Evolutionary conservation across 768 basidiomycete species (phyloP).

Genomic region (Mrakia blollopis): DNA sequence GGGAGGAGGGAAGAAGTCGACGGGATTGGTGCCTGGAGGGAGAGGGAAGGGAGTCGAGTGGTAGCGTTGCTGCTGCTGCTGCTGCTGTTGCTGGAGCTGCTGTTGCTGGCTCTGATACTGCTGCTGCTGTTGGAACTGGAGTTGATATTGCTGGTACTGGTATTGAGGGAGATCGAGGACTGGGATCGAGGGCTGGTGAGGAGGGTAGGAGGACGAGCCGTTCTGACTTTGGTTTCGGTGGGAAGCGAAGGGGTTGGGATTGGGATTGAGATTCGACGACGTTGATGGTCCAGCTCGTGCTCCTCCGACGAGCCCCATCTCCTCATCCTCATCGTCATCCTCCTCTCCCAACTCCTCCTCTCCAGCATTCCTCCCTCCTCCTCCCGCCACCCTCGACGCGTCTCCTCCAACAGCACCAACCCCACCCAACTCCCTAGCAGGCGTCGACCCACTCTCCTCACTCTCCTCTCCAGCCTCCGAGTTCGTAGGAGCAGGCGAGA

Average conservation of each 20-base stretch:
- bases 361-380: not conserved
- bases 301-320: not conserved
- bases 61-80: constrained; percentile 1
- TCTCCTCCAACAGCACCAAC: no score
- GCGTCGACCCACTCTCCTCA: not conserved
- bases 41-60: not conserved
- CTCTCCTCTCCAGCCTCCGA: constrained; percentile 6
- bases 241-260: no score
- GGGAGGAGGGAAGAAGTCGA: not conserved
- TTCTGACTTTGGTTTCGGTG: not conserved
- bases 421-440: not conserved
- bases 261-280: not conserved
- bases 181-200: not conserved
- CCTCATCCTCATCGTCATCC: no score
- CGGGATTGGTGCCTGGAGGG: not conserved
- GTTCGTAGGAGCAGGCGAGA: not conserved
- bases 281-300: not conserved
- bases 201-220: not conserved
- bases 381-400: not conserved
- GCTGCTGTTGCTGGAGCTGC: not conserved
- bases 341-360: no score
- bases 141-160: not conserved
- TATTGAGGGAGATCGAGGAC: not conserved
- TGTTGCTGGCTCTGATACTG: not conserved
- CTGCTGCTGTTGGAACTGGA: not conserved